phyloP scores from a whole-genome alignment of 1,139 yeast species.

The Zygoascus hellenicus region DNA sequence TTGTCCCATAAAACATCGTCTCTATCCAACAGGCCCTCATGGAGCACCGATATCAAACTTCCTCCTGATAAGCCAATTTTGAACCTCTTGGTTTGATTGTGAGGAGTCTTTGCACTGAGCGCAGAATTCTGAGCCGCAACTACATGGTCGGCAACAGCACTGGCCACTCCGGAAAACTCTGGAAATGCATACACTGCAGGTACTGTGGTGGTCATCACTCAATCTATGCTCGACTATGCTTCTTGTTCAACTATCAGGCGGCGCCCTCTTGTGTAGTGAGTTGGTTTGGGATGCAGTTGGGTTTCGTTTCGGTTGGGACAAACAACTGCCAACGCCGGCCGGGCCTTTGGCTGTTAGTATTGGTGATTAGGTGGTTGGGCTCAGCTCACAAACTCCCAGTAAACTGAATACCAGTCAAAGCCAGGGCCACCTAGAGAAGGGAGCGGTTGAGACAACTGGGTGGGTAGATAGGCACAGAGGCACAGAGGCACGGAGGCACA shows the following conservation, averaged over 20 bases:
- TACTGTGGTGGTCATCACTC: constrained; percentile 77
- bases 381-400: too few species aligned
- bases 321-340: neutral
- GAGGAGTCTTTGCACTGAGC: constrained; percentile 27
- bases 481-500: too few species aligned
- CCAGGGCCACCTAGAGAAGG: too few species aligned
- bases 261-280: neutral
- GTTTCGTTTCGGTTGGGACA: constrained; percentile 1
- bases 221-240: too few species aligned
- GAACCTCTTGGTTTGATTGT: constrained; percentile 46
- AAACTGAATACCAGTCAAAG: too few species aligned
- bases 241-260: neutral
- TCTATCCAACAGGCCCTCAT: constrained; percentile 74
- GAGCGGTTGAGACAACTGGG: too few species aligned
- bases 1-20: constrained; percentile 80
- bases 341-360: too few species aligned
- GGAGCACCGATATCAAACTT: constrained; percentile 74
- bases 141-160: constrained; percentile 90
- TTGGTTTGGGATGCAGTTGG: neutral
- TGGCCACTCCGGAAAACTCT: constrained; percentile 84
- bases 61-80: constrained; percentile 93
- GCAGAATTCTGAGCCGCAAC: constrained; percentile 77
- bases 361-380: too few species aligned
- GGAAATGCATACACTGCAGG: constrained; percentile 90
- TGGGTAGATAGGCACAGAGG: too few species aligned